Percentiles rank a stretch among this genome's conserved stretches.
These are phyloP conservation scores for Volvox carteri DNA, from an alignment of 163 green algal genomes.

Conservation along the genomic window DNA sequence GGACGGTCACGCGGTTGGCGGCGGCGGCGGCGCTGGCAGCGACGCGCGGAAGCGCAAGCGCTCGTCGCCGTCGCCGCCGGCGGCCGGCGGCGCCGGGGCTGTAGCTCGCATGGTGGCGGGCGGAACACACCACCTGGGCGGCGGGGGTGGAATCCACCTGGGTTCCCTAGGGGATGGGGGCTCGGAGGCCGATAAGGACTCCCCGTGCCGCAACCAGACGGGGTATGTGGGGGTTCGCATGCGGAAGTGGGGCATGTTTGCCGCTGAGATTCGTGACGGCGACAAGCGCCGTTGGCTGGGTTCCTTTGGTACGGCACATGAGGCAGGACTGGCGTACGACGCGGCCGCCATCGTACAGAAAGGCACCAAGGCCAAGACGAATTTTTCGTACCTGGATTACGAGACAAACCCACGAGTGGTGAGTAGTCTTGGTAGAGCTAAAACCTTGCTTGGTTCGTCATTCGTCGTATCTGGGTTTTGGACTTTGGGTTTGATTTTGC, in stretches of 20 bases:
- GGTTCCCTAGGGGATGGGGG: neutral
- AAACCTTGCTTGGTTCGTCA: too few relatives aligned
- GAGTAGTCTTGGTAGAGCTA: too few relatives aligned
- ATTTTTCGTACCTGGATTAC: slow-evolving; percentile 67
- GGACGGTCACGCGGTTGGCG: neutral
- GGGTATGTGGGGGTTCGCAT: slow-evolving; percentile 83
- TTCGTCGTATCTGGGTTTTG: too few relatives aligned
- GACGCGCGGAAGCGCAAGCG: slow-evolving; percentile 52
- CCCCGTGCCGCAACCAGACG: slow-evolving; percentile 62
- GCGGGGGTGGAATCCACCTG: neutral
- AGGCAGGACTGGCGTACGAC: slow-evolving; percentile 73
- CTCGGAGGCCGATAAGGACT: slow-evolving; percentile 35
- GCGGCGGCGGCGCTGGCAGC: neutral
- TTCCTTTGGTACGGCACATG: slow-evolving; percentile 64
- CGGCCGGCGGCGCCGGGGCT: neutral
- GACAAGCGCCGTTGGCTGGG: slow-evolving; percentile 79
- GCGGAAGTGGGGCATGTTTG: slow-evolving; percentile 90
- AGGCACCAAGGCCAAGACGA: slow-evolving; percentile 70
- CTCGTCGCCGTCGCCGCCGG: neutral
- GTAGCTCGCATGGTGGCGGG: neutral
- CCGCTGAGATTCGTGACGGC: slow-evolving; percentile 84
- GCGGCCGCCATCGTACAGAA: slow-evolving; percentile 66
- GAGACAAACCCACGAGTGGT: slow-evolving; percentile 52
- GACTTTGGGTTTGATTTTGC: too few relatives aligned
- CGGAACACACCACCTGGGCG: neutral